phyloP scores from a whole-genome alignment of 768 basidiomycete species.

The Auricularia sp. region DNA sequence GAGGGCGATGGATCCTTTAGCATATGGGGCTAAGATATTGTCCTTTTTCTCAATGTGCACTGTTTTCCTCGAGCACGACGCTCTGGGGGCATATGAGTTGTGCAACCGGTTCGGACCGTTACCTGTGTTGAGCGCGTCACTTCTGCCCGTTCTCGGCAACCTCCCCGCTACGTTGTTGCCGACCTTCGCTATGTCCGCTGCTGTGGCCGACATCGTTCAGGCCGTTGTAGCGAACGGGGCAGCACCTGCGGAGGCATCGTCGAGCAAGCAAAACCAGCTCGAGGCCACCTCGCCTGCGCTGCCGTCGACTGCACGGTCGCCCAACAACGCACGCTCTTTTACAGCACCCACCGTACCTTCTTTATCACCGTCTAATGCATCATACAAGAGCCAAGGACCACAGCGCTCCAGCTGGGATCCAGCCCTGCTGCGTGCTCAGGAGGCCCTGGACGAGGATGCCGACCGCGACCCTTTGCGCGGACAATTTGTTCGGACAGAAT shows the following conservation, averaged over 20 bases:
- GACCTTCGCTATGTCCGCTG: not conserved
- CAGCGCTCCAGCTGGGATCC: slow-evolving; percentile 1
- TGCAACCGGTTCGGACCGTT: too few species aligned
- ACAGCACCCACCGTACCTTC: not conserved
- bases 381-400: not conserved
- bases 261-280: not conserved
- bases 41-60: too few species aligned
- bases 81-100: too few species aligned
- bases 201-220: not conserved
- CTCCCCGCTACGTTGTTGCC: too few species aligned
- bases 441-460: slow-evolving; percentile 14
- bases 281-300: not conserved
- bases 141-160: too few species aligned
- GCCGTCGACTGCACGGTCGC: not conserved
- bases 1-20: too few species aligned
- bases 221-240: not conserved
- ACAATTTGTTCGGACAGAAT: slow-evolving; percentile 26
- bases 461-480: slow-evolving; percentile 11
- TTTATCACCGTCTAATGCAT: not conserved
- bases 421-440: not conserved
- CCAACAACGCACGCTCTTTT: not conserved
- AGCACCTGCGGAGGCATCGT: not conserved
- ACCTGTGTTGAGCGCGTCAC: too few species aligned
- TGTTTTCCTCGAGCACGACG: too few species aligned
- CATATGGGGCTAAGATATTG: too few species aligned